Evolutionary conservation across 495 filamentous ascomycete species (phyloP).

Genomic region (Aspergillus cavernicola): DNA sequence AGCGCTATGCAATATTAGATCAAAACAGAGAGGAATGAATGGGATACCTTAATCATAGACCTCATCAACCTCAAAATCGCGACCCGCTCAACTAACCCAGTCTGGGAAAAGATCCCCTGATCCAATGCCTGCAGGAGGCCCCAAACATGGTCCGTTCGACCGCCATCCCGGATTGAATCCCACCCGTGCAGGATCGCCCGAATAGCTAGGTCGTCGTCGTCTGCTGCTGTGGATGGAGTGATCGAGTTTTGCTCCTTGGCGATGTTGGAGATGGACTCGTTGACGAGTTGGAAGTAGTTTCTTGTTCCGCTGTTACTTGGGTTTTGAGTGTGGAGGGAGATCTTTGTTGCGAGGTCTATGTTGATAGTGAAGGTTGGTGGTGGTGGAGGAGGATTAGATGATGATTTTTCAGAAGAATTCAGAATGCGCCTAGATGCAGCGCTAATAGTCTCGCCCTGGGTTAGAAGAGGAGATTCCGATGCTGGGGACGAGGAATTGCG

Average conservation of each 20-base stretch:
- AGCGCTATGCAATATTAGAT: no score
- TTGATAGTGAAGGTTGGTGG: constrained; percentile 1
- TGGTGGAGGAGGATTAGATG: no score
- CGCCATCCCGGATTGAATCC: constrained; percentile 1
- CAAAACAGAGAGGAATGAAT: not conserved
- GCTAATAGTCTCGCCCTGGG: not conserved
- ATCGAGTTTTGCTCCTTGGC: constrained; percentile 6
- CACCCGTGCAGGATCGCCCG: constrained; percentile 11
- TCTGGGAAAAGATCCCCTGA: constrained; percentile 9
- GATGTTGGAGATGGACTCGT: constrained; percentile 6
- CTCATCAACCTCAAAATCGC: constrained; percentile 12
- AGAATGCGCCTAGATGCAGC: not conserved
- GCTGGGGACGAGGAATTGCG: constrained; percentile 1
- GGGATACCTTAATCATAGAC: constrained; percentile 6
- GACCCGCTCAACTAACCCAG: constrained; percentile 9
- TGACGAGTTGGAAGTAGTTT: constrained; percentile 7
- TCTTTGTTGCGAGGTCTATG: constrained; percentile 4
- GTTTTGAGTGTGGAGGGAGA: constrained; percentile 10
- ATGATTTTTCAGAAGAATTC: no score
- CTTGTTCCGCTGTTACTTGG: constrained; percentile 6
- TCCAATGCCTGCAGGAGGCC: constrained; percentile 9
- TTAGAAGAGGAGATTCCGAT: not conserved
- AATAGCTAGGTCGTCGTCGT: constrained; percentile 14
- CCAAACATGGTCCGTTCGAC: constrained; percentile 1
- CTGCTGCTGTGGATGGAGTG: not conserved